Base-by-base conservation (phyloP, 495 filamentous ascomycete species). In the Hyaloscypha hepaticicola region DNA sequence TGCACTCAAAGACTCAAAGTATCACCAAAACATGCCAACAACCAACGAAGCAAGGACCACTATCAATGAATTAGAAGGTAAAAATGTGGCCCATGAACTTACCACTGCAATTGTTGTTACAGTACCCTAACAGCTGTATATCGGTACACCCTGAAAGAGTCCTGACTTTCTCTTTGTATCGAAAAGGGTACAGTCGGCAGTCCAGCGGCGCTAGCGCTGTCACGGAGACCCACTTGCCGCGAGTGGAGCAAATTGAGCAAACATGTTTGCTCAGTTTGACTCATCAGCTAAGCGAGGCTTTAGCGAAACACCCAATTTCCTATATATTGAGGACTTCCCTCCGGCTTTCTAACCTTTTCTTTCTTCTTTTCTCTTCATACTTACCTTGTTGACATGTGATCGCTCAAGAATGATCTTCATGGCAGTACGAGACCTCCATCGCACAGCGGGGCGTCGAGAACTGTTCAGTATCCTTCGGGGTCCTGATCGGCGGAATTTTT, bases 401-500 rank as follows among this genome's bases (percentile, higher is more conserved):
- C 38, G 69, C 60, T 71, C 69, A 73, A 65, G 69, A 60, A 64
- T 64, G 21, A 26, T 5, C 26, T 38, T 27, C 22, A 31, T 55
- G 25, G 57, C 69, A 76, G 75, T 75, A 80, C 80, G 81, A 86
- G 84, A 77, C 85, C 86, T 89, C 83, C 86, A 90, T 90, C 87
- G 85, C 87, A 90, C 87, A 89, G 69, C 86, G 86, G 79, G 87
- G 86, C 76, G 84, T 79, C 85, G 77, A 82, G 80, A 77, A 80
- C 76, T 74, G 81, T 85, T 83, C 81, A 87, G 81, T 82, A 82
- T 83, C 80, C 77, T 88, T 85, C 84, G 85, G 86, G 83, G 82
- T 83, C 84, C 81, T 85, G 79, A 81, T 78, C 81, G 80, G 83
- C 82, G 84, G 72, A 88, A 88, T 87, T 86, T 88, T 88, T 87